Evolutionary conservation across 2,329 filamentous ascomycete species (phyloP), one percentile per base, ranked within the genome.

Genomic region (Cephalotrichum gorgonifer): DNA sequence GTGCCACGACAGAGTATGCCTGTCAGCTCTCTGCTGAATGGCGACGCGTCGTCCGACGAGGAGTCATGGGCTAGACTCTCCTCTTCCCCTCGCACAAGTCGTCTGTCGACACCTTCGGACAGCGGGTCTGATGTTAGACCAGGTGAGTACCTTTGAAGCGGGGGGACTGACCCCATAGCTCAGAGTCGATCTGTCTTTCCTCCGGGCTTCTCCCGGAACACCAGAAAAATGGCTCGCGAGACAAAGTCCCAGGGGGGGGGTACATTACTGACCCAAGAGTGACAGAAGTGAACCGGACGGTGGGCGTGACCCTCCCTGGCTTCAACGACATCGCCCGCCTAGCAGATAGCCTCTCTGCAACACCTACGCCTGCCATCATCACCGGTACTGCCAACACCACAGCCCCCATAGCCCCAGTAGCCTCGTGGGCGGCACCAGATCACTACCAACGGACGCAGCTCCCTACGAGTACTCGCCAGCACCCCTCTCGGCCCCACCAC

Each of bases 311-410:
- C 15, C 26, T 48, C 14, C 46, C 46, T 11, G 25, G 46, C 25
- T 42, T 48, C 31, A 22, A 48, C 27, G 22, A 42, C 15, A 42
- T 48, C 26, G 25, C 23, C 25, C 46, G 35, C 11, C n/a, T 48
- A n/a, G 38, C 46, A 15, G 46, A 38, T 12, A 25, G 35, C 28
- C 15, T 25, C n/a, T n/a, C 26, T 22, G 25, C 46, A 15, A 28
- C 20, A 2, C n/a, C 25, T 31, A 23, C 46, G 23, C 23, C 33
- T 22, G 17, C 35, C 2, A 20, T 9, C 9, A 47, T 17, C 22
- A 52, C 17, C 50, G 56, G 8, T 56, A 62, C 2, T 30, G 45
- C 14, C 59, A 60, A 47, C 52, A 54, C 12, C 49, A 53, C 31
- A 60, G 59, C 44, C 49, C 51, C 17, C 51, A 54, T 5, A 53